Conservation (phyloP, 208 protist genomes). For the Angomonas deanei region DNA sequence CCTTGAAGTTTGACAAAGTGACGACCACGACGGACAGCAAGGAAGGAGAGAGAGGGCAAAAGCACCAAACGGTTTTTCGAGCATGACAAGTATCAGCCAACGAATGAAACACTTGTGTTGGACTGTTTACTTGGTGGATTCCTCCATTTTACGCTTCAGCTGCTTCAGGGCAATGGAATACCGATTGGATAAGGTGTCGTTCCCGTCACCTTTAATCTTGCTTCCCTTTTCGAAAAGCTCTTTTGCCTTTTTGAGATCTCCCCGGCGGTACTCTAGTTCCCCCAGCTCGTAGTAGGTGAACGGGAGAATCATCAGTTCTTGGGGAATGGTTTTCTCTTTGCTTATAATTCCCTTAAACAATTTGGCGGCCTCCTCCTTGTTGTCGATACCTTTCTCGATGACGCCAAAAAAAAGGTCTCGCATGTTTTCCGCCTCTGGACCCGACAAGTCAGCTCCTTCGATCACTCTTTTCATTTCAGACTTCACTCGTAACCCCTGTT, state of each 20-base stretch:
- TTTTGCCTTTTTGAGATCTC: slow-evolving; percentile 62
- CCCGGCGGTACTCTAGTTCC: slow-evolving; percentile 81
- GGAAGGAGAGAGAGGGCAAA: no score
- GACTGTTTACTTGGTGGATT: no score
- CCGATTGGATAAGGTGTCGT: slow-evolving; percentile 83
- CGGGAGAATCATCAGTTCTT: slow-evolving; percentile 85
- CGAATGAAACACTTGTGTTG: no score
- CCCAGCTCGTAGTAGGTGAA: slow-evolving; percentile 85
- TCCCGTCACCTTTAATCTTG: slow-evolving; percentile 82
- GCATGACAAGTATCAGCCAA: no score
- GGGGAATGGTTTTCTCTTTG: slow-evolving; percentile 70
- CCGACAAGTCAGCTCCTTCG: slow-evolving; percentile 51
- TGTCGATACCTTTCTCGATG: slow-evolving; percentile 83
- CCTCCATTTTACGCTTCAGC: slow-evolving; percentile 58
- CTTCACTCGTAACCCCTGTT: slow-evolving; percentile 67
- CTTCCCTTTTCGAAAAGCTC: slow-evolving; percentile 76
- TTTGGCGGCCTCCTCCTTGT: slow-evolving; percentile 44
- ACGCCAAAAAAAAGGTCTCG: slow-evolving; percentile 79
- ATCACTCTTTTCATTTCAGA: slow-evolving; percentile 58
- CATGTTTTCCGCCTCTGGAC: slow-evolving; percentile 77
- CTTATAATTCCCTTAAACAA: slow-evolving; percentile 74
- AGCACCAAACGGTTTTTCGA: no score
- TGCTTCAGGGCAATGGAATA: slow-evolving; percentile 88
- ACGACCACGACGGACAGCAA: no score
- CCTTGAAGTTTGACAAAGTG: no score